These are phyloP conservation scores for Cyclanthera cordifolia DNA, from an alignment of 306 rosid genomes.

Conservation along the genomic window DNA sequence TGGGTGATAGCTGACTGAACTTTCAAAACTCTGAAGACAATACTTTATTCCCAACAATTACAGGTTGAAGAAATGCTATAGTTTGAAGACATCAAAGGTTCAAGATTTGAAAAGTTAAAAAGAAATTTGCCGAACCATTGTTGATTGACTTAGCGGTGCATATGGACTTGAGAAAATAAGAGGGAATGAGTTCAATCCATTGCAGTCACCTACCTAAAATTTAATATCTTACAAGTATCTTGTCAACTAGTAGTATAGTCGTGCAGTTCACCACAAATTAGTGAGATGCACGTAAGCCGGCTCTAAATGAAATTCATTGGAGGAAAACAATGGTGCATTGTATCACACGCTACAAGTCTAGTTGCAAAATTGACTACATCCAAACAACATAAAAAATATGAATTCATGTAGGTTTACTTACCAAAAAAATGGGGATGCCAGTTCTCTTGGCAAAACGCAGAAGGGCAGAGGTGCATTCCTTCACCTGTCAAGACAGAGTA, in stretches of 20 bases:
- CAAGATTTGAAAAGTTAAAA: neutral
- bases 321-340: neutral
- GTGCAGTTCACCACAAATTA: too few relatives aligned
- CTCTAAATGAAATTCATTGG: neutral
- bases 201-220: too few relatives aligned
- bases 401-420: conserved; percentile 22
- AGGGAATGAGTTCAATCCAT: too few relatives aligned
- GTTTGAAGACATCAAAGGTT: neutral
- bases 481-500: conserved; percentile 42
- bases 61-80: neutral
- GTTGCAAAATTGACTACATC: neutral
- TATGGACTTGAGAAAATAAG: too few relatives aligned
- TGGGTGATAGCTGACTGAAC: neutral
- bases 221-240: too few relatives aligned
- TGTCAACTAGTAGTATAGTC: too few relatives aligned
- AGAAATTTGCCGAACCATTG: neutral
- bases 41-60: neutral
- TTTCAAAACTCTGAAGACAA: neutral
- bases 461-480: conserved; percentile 81
- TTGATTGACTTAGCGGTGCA: too few relatives aligned
- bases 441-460: conserved; percentile 77
- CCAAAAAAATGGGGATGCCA: conserved; percentile 66
- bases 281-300: too few relatives aligned
- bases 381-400: neutral
- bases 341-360: neutral